These are phyloP conservation scores for Cupressus sempervirens DNA, from an alignment of 75 land plant genomes.

Conservation along the genomic window DNA sequence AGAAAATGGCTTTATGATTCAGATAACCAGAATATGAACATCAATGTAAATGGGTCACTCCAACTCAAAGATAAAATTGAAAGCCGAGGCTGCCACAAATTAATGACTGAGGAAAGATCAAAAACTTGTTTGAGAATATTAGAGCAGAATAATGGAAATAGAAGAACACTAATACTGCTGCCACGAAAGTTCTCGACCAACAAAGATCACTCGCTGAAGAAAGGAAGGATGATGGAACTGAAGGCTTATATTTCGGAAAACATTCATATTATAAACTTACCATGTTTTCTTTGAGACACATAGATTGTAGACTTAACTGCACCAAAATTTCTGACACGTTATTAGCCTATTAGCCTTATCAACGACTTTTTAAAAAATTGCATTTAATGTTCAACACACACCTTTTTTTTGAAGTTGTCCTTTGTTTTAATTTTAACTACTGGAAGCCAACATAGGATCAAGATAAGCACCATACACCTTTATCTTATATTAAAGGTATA, in stretches of 20 bases:
- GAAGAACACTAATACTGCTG: not conserved
- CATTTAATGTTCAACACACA: too few relatives aligned
- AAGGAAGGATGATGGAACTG: not conserved
- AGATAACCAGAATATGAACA: too few relatives aligned
- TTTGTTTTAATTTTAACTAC: too few relatives aligned
- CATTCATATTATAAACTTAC: not conserved
- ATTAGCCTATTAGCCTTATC: not conserved
- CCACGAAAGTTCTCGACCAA: not conserved
- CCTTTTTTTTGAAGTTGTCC: too few relatives aligned
- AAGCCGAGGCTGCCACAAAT: too few relatives aligned
- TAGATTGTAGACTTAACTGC: not conserved
- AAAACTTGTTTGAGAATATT: too few relatives aligned
- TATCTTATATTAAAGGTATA: not conserved
- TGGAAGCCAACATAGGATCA: not conserved
- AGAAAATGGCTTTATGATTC: not conserved
- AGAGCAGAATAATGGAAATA: too few relatives aligned
- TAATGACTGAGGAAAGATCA: too few relatives aligned
- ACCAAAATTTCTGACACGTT: not conserved
- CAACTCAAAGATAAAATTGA: too few relatives aligned
- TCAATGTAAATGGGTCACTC: too few relatives aligned
- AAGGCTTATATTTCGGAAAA: not conserved
- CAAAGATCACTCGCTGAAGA: not conserved
- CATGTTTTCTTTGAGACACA: not conserved
- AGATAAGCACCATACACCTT: not conserved
- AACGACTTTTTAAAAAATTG: too few relatives aligned